phyloP scores from a whole-genome alignment of 2,329 filamentous ascomycete genomes.

The Fusarium fujikuroi region DNA sequence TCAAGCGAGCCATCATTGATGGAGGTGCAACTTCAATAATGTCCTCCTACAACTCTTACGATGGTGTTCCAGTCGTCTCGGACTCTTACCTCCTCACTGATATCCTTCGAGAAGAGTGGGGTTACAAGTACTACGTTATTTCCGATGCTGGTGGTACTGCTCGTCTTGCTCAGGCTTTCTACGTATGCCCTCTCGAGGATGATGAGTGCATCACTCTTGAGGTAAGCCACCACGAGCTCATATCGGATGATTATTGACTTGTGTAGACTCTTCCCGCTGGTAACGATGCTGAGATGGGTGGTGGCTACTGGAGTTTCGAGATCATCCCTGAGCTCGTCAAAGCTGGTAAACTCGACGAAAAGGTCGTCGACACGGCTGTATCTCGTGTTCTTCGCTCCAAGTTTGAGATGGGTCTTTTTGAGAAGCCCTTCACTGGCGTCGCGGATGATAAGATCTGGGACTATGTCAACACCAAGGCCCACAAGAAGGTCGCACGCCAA shows the following conservation, averaged over 20 bases:
- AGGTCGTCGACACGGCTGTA: conserved; percentile 73
- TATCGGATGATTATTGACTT: not conserved
- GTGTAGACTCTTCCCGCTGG: conserved; percentile 70
- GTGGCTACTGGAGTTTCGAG: conserved; percentile 76
- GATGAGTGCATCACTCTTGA: conserved; percentile 71
- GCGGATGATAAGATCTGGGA: conserved; percentile 64
- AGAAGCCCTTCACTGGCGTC: conserved; percentile 72
- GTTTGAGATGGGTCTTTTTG: conserved; percentile 76
- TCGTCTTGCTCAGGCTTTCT: conserved; percentile 71
- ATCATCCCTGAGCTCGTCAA: conserved; percentile 73
- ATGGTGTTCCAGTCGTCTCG: conserved; percentile 75
- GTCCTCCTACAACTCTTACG: conserved; percentile 80
- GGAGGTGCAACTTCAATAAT: conserved; percentile 75
- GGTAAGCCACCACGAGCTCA: conserved; percentile 44
- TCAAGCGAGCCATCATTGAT: conserved; percentile 77
- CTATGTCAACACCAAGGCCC: conserved; percentile 70
- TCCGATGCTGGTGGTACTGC: conserved; percentile 77
- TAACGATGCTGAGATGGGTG: conserved; percentile 81
- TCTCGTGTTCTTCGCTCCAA: conserved; percentile 73
- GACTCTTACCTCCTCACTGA: conserved; percentile 73
- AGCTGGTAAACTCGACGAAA: conserved; percentile 67
- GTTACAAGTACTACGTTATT: conserved; percentile 74
- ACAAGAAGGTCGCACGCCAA: conserved; percentile 68
- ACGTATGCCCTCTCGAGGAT: conserved; percentile 70
- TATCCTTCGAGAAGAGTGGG: conserved; percentile 77